phyloP scores from a whole-genome alignment of 2,329 filamentous ascomycete genomes.

The Penicillium sp. region DNA sequence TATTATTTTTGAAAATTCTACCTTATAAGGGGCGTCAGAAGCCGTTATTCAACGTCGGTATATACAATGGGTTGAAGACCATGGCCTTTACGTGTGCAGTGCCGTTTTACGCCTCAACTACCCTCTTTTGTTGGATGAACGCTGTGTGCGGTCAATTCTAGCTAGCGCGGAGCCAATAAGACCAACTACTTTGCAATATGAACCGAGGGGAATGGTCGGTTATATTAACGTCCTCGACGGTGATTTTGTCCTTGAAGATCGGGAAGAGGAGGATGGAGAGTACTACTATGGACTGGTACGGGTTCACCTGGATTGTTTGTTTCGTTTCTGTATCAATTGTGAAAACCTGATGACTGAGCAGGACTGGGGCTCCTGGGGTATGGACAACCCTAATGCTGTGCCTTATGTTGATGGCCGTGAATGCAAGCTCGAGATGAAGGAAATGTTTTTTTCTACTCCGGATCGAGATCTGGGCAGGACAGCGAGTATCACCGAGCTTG shows the following conservation, averaged over 20 bases:
- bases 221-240: slow-evolving; percentile 9
- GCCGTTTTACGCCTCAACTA: slow-evolving; percentile 4
- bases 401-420: slow-evolving; percentile 7
- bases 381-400: slow-evolving; percentile 1
- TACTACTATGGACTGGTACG: slow-evolving; percentile 9
- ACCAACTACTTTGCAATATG: not conserved
- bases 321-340: slow-evolving; percentile 7
- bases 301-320: slow-evolving; percentile 2
- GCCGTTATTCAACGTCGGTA: slow-evolving; percentile 3
- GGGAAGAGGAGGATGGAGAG: slow-evolving; percentile 2
- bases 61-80: slow-evolving; percentile 7
- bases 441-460: slow-evolving; percentile 3
- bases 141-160: slow-evolving; percentile 8
- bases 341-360: slow-evolving; percentile 4
- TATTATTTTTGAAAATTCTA: slow-evolving; percentile 8
- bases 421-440: not conserved
- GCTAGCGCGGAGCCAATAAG: slow-evolving; percentile 6
- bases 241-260: slow-evolving; percentile 1
- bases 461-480: not conserved
- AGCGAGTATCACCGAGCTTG: not conserved
- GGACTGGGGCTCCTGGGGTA: slow-evolving; percentile 8
- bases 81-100: not conserved
- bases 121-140: slow-evolving; percentile 5
- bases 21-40: slow-evolving; percentile 3
- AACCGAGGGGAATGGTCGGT: slow-evolving; percentile 1